Evolutionary conservation across 768 basidiomycete species (phyloP), one percentile per base, ranked within the genome.

Genomic region (Daedaleopsis sinensis): DNA sequence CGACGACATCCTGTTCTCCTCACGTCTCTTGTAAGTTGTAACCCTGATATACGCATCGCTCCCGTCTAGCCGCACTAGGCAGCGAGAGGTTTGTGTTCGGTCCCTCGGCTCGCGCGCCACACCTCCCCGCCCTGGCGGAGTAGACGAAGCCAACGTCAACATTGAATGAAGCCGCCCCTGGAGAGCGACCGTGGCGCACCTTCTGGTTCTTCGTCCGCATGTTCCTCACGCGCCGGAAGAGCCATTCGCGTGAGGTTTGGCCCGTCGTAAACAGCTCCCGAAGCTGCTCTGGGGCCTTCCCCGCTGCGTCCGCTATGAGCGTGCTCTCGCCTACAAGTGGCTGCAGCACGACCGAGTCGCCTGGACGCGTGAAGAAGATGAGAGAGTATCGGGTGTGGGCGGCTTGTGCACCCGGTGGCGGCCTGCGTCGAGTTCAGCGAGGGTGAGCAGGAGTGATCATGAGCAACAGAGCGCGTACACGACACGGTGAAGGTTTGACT

Each of bases 311-410:
- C 0, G 83, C 81, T 16, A 89, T 80, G 2, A 82, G 56, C 0
- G 76, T 65, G 58, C 86, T 89, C 6, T 82, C 76, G 27, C 84
- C 79, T 0, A 76, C 71, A 5, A 88, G 72, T 3, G 87, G 80
- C 9, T 77, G 78, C 10, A 89, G 80, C 1, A 78, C 59, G 42
- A 80, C 74, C 3, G 77, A 76, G 67, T 87, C 80, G 10, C 81
- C 82, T 0, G 88, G 88, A 21, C 89, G 79, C 0, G 81, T 84
- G 73, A 90, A 89, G 73, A 82, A 90, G 0, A 87, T 88, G 10
- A 89, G 73, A 3, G 88, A 90, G 82, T 84, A 89, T 10, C 89
- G 79, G 36, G 82, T 82, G 36, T 78, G 70, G 6, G 75, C 68
- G 1, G 74, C 74, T 70, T 91, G 89, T 3, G 70, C 62, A 7